Evolutionary conservation across 768 basidiomycete species (phyloP).

Genomic region (Panaeolus cyanescens): DNA sequence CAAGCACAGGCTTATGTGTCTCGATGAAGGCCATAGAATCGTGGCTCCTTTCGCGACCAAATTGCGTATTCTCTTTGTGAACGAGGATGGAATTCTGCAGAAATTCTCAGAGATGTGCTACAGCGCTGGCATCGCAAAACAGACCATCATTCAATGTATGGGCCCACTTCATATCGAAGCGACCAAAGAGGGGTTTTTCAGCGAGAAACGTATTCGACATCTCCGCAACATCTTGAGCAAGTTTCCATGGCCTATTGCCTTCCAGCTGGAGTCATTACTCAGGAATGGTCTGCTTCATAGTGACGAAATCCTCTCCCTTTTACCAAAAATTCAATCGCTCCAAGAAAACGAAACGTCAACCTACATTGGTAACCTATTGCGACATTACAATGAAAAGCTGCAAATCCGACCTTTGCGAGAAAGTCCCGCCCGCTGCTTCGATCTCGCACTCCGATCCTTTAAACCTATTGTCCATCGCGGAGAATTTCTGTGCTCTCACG

Average conservation of each 20-base stretch:
- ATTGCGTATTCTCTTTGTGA: conserved; percentile 60
- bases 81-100: conserved; percentile 46
- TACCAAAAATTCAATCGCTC: conserved; percentile 44
- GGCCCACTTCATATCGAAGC: conserved; percentile 51
- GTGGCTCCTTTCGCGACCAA: conserved; percentile 76
- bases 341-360: conserved; percentile 23
- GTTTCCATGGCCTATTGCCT: conserved; percentile 68
- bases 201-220: conserved; percentile 42
- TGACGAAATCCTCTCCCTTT: conserved; percentile 50
- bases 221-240: conserved; percentile 44
- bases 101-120: conserved; percentile 57
- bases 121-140: conserved; percentile 42
- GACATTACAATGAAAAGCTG: conserved; percentile 53
- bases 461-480: conserved; percentile 11
- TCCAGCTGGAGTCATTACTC: conserved; percentile 75
- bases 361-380: conserved; percentile 50
- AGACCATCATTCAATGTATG: conserved; percentile 31
- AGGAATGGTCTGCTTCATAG: conserved; percentile 66
- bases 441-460: conserved; percentile 34
- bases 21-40: conserved; percentile 57
- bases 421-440: conserved; percentile 45
- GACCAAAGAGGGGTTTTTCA: conserved; percentile 50
- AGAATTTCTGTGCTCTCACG: conserved; percentile 71
- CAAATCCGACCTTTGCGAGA: conserved; percentile 39
- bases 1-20: conserved; percentile 56